phyloP scores from a whole-genome alignment of 306 rosid genomes.

The Quercus engelmannii region DNA sequence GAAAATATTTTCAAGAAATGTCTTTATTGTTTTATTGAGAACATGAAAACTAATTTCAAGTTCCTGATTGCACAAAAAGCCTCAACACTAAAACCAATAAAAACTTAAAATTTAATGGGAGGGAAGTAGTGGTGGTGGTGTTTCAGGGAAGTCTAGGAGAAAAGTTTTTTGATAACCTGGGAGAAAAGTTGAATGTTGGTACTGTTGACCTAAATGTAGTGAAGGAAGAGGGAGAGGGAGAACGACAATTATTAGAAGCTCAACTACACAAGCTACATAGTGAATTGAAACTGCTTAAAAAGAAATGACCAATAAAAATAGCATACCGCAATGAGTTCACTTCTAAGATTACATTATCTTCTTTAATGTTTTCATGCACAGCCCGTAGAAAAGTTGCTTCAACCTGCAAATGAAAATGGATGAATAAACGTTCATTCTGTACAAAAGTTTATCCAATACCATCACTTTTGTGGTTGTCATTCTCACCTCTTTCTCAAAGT shows the following conservation, averaged over 20 bases:
- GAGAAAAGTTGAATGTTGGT: too few species aligned
- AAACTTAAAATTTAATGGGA: too few species aligned
- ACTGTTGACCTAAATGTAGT: not conserved
- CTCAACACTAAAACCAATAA: too few species aligned
- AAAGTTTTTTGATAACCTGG: too few species aligned
- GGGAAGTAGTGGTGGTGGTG: too few species aligned
- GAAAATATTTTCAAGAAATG: too few species aligned
- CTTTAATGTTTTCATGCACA: slow-evolving; percentile 82
- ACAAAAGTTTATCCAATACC: not conserved
- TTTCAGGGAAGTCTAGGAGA: too few species aligned
- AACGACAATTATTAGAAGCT: not conserved
- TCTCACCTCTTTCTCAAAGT: slow-evolving; percentile 83
- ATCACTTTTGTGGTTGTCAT: slow-evolving; percentile 11
- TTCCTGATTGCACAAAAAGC: too few species aligned
- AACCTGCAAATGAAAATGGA: slow-evolving; percentile 53
- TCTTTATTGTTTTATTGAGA: too few species aligned
- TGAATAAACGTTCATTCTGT: slow-evolving; percentile 13
- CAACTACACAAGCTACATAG: not conserved
- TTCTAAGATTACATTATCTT: slow-evolving; percentile 68
- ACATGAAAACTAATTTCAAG: too few species aligned
- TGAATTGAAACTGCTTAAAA: not conserved
- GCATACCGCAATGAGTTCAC: slow-evolving; percentile 82
- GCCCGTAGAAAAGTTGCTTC: slow-evolving; percentile 94
- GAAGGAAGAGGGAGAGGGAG: not conserved
- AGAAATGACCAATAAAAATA: not conserved